Evolutionary conservation across 1,139 yeast genomes (phyloP).

Genomic region (Trichomonascaceae sp.): DNA sequence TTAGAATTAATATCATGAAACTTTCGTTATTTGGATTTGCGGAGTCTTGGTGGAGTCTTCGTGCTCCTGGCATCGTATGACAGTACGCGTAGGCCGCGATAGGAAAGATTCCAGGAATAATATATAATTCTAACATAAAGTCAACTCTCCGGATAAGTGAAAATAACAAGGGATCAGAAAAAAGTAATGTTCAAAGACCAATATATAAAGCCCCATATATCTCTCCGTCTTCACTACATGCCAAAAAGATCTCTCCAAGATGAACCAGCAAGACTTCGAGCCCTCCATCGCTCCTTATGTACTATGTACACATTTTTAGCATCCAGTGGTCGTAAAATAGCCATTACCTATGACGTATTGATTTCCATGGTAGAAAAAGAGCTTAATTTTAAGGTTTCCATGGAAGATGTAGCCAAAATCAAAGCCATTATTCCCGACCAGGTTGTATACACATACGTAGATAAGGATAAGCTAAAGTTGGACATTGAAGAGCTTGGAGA

Average conservation of each 20-base stretch:
- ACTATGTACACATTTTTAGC: slow-evolving; percentile 50
- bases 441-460: slow-evolving; percentile 61
- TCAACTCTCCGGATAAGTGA: too few relatives aligned
- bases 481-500: slow-evolving; percentile 14
- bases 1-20: not conserved
- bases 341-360: slow-evolving; percentile 48
- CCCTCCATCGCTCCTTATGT: slow-evolving; percentile 19
- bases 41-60: too few relatives aligned
- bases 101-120: too few relatives aligned
- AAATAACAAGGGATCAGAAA: too few relatives aligned
- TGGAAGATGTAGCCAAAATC: slow-evolving; percentile 57
- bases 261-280: slow-evolving; percentile 5
- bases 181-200: too few relatives aligned
- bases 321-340: slow-evolving; percentile 48
- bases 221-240: not conserved
- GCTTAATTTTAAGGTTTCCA: slow-evolving; percentile 19
- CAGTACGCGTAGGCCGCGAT: too few relatives aligned
- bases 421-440: slow-evolving; percentile 62
- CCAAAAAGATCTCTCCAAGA: slow-evolving; percentile 3
- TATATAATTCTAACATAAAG: too few relatives aligned
- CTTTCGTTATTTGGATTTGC: too few relatives aligned
- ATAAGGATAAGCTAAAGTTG: slow-evolving; percentile 30
- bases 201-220: too few relatives aligned
- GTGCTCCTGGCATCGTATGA: too few relatives aligned
- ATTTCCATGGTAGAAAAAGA: slow-evolving; percentile 44